Evolutionary conservation across 225 moss, liverwort and hornwort species (phyloP), one percentile per base, ranked within the genome.

Genomic region (Marchantia paleacea): DNA sequence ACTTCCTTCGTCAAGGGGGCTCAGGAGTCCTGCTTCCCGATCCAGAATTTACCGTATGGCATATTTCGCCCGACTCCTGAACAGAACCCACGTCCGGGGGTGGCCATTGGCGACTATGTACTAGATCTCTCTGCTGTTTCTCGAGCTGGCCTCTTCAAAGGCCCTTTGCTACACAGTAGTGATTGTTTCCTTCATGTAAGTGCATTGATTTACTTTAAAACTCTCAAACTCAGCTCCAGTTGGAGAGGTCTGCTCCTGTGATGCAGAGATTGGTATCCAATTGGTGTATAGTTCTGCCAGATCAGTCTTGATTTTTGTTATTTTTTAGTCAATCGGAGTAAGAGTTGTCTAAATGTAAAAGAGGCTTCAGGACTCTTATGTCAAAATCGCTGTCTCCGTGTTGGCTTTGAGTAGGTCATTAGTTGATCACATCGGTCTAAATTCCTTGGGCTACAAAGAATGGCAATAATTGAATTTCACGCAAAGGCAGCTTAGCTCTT

Each of bases 21-120:
- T 47, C 73, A 84, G n/a, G 82, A 90, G 13, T 90, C 91, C 4
- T 89, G 90, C 29, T 97, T 95, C 64, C 78, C 97, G 0, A 84
- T 97, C 20, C 91, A 95, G 85, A 97, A 97, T 76, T 84, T 97
- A 75, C 97, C 97, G 0, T 97, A 83, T 25, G 97, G 95, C 6
- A 89, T 97, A 60, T 97, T 97, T 51, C 85, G 93, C 10, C 97
- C 92, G 11, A 84, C 80, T 19, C 79, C 78, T n/a, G 89, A 81
- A 3, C 84, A 84, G 16, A 18, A 77, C 0, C 86, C 93, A 0
- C 90, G 93, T 0, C 88, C 93, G 1, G 97, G 97, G 9, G 92
- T 95, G 39, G 97, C 97, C 6, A 93, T 99, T 68, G 95, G 95
- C 10, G 91, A 92, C 14, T 86, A 79, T 10, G 93, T 99, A 0